Base-by-base conservation (phyloP, 371 early-diverging fungal genomes). In the Mortierella sp. region DNA sequence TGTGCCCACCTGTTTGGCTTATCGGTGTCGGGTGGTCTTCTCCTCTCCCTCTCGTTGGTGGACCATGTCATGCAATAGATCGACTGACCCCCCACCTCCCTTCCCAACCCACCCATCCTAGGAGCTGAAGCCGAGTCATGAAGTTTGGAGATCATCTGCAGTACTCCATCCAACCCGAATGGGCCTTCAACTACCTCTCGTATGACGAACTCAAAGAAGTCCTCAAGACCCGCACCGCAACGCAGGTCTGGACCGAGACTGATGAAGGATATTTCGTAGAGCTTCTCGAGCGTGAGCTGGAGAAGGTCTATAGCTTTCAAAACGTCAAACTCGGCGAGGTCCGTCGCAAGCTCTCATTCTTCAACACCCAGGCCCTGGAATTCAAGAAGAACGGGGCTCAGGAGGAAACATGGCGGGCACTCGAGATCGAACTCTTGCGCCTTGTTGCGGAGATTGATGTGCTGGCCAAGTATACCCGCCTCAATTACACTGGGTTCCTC, bases 401-500 rank as follows among this genome's bases (percentile, higher is more conserved):
- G 31, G 76, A 87, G 64, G 72, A 84, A 30, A 84, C 89, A 26
- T 83, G 90, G 90, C 46, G 90, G 16, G 85, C 86, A 9, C 89
- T 95, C 34, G 93, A 94, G 72, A 84, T 90, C 28, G 94, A 95
- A 67, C 88, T 96, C 56, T 87, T 91, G 43, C 84, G 86, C 30
- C 91, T 97, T 54, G 93, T 95, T 63, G 88, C 88, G 54, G 98
- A 98, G 81, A 90, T 96, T n/a, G 93, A 92, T 80, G 95, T 96
- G 74, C 86, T 98, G 46, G 93, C 96, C 53, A 95, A 95, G 83
- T 99, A 94, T 78, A 92, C 95, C 9, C 88, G 98, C 23, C 84
- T 98, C 61, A 99, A 99, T 85, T 96, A 96, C 78, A 93, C 97
- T 41, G 99, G 96, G 18, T 98, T 98, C 72, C 83, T 97, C 61